Conservation (phyloP, 2,329 filamentous ascomycete species). For the Pyrenochaeta sp. region DNA sequence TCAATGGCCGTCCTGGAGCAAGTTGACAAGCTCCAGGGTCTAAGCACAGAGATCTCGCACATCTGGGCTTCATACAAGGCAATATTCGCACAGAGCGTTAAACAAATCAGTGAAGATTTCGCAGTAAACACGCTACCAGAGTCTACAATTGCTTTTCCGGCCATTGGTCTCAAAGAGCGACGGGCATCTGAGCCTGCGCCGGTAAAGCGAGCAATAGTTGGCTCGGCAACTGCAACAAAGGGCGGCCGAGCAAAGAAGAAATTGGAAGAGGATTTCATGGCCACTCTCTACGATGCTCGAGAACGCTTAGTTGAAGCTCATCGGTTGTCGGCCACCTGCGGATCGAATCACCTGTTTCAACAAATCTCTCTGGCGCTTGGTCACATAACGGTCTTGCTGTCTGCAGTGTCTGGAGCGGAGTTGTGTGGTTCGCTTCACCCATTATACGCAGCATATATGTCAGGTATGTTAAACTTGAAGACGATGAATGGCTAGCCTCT, state of each 20-base stretch:
- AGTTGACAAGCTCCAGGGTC: slow-evolving; percentile 35
- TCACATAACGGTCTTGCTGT: slow-evolving; percentile 49
- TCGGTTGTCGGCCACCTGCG: slow-evolving; percentile 60
- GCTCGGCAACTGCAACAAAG: slow-evolving; percentile 19
- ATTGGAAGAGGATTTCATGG: slow-evolving; percentile 57
- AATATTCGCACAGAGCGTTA: slow-evolving; percentile 71
- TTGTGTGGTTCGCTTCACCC: slow-evolving; percentile 47
- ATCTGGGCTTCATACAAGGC: slow-evolving; percentile 70
- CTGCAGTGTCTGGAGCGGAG: slow-evolving; percentile 42
- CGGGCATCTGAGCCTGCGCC: slow-evolving; percentile 30
- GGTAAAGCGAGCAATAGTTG: slow-evolving; percentile 19
- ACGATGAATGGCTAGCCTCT: not conserved
- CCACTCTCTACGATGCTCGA: slow-evolving; percentile 70
- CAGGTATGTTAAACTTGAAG: slow-evolving; percentile 28
- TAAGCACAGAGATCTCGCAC: slow-evolving; percentile 58
- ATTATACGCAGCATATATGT: slow-evolving; percentile 49
- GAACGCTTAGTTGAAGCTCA: slow-evolving; percentile 71
- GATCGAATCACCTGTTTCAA: slow-evolving; percentile 65
- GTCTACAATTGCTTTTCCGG: slow-evolving; percentile 87
- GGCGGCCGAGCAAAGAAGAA: slow-evolving; percentile 32
- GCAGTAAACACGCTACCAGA: slow-evolving; percentile 91
- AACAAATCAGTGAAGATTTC: slow-evolving; percentile 78
- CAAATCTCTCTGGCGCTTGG: slow-evolving; percentile 46
- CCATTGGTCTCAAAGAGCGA: slow-evolving; percentile 56
- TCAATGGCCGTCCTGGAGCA: slow-evolving; percentile 36